Evolutionary conservation across 768 basidiomycete genomes (phyloP).

Genomic region (Macrocybe gigantea): DNA sequence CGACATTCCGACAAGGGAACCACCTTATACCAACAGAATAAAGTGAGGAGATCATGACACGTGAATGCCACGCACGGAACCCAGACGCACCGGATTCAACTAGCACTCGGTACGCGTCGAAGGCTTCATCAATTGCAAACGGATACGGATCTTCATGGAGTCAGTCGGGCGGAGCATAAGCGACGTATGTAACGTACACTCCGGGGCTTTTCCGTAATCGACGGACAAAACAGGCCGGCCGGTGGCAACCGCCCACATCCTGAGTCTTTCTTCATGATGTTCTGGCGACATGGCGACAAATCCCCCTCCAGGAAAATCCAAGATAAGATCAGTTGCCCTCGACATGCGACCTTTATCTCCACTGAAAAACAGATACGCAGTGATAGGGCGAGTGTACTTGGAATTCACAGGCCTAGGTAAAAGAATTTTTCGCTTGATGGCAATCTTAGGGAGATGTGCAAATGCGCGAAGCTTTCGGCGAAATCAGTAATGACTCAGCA

Average conservation of each 20-base stretch:
- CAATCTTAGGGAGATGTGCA: conserved; percentile 54
- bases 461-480: conserved; percentile 58
- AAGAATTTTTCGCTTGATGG: conserved; percentile 68
- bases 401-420: conserved; percentile 78
- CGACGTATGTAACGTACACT: conserved; percentile 52
- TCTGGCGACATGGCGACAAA: conserved; percentile 96
- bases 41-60: neutral
- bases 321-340: conserved; percentile 70
- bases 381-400: conserved; percentile 75
- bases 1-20: conserved; percentile 80
- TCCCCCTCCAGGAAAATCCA: conserved; percentile 95
- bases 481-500: conserved; percentile 5
- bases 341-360: conserved; percentile 59
- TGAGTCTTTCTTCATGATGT: conserved; percentile 92
- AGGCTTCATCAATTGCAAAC: conserved; percentile 92
- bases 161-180: conserved; percentile 2
- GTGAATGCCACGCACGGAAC: neutral
- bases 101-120: conserved; percentile 81
- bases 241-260: conserved; percentile 78
- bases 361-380: conserved; percentile 77
- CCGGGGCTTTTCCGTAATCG: conserved; percentile 95
- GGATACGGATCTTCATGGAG: conserved; percentile 81
- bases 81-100: conserved; percentile 54
- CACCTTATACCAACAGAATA: conserved; percentile 33
- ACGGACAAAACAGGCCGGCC: conserved; percentile 78